A percentile compares a stretch with the other conserved stretches of the same genome.
These are phyloP conservation scores for Musa troglodytarum DNA, from an alignment of 176 grass and related monocot genomes.

Conservation along the genomic window DNA sequence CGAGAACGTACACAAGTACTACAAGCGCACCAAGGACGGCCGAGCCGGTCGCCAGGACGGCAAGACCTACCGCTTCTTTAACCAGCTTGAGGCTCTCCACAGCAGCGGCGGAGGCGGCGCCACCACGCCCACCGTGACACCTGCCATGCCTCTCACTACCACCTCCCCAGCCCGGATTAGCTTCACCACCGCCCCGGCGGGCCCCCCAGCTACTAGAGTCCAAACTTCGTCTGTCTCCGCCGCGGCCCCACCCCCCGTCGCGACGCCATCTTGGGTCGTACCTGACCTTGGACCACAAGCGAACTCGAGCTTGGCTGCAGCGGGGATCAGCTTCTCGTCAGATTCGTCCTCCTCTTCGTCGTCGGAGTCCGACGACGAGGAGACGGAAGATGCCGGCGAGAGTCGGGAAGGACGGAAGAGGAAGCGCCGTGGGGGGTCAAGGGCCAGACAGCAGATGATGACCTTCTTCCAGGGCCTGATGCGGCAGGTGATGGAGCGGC, in stretches of 20 bases:
- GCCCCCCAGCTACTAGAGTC: too few relatives aligned
- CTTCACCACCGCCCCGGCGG: too few relatives aligned
- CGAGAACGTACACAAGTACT: conserved; percentile 97
- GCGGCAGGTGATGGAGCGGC: not conserved
- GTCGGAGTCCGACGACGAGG: too few relatives aligned
- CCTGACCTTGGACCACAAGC: not conserved
- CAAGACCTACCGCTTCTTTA: conserved; percentile 93
- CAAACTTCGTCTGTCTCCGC: not conserved
- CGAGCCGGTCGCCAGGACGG: conserved; percentile 79
- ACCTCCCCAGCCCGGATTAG: too few relatives aligned
- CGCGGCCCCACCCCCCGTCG: too few relatives aligned
- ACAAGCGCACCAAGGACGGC: conserved; percentile 95
- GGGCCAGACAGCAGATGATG: too few relatives aligned
- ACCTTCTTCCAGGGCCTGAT: conserved; percentile 21
- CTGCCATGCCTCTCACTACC: too few relatives aligned
- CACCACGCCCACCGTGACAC: not conserved
- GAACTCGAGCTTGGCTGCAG: conserved; percentile 37
- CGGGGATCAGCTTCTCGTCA: conserved; percentile 19
- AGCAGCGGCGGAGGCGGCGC: not conserved
- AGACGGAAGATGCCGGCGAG: too few relatives aligned
- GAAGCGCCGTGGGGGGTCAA: too few relatives aligned
- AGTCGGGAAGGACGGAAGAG: too few relatives aligned
- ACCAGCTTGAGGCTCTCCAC: conserved; percentile 61
- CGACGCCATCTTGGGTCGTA: too few relatives aligned
- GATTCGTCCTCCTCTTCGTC: conserved; percentile 35